Conservation (phyloP, 2,329 filamentous ascomycete genomes). For the Nigrospora osmanthi region DNA sequence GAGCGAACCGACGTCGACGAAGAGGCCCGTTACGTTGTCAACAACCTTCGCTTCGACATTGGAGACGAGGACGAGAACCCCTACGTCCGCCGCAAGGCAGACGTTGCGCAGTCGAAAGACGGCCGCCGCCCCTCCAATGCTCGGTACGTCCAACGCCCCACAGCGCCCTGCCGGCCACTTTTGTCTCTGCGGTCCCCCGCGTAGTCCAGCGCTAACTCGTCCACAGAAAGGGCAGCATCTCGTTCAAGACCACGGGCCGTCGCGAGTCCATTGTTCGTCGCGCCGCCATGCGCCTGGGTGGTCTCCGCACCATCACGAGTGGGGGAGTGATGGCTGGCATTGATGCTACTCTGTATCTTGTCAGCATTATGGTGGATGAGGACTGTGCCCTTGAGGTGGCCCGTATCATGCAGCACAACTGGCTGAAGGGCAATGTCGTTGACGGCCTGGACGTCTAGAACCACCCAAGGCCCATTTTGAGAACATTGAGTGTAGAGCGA, state of each 20-base stretch:
- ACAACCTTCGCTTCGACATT: conserved; percentile 82
- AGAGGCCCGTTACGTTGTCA: conserved; percentile 76
- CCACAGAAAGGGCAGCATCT: conserved; percentile 72
- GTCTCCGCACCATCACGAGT: conserved; percentile 67
- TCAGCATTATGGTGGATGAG: conserved; percentile 73
- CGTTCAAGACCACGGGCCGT: conserved; percentile 66
- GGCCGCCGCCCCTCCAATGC: conserved; percentile 53
- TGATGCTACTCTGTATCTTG: conserved; percentile 77
- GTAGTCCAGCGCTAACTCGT: neutral
- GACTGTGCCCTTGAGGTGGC: conserved; percentile 70
- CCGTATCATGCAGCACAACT: conserved; percentile 70
- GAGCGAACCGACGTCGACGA: conserved; percentile 80
- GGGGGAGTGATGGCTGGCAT: conserved; percentile 74
- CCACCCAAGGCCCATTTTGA: conserved; percentile 3
- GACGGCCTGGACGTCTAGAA: conserved; percentile 74
- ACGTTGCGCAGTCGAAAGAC: conserved; percentile 57
- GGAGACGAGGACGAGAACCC: conserved; percentile 76
- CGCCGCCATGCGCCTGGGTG: conserved; percentile 64
- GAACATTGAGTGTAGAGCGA: conserved; percentile 6
- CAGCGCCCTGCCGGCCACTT: neutral
- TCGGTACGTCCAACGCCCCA: conserved; percentile 35
- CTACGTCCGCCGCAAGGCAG: conserved; percentile 70
- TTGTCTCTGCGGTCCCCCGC: too few species aligned
- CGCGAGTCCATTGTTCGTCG: conserved; percentile 76
- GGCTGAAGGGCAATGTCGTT: conserved; percentile 79